Evolutionary conservation across 192 early-diverging fungal genomes (phyloP).

Genomic region (Backusella psychrophila): DNA sequence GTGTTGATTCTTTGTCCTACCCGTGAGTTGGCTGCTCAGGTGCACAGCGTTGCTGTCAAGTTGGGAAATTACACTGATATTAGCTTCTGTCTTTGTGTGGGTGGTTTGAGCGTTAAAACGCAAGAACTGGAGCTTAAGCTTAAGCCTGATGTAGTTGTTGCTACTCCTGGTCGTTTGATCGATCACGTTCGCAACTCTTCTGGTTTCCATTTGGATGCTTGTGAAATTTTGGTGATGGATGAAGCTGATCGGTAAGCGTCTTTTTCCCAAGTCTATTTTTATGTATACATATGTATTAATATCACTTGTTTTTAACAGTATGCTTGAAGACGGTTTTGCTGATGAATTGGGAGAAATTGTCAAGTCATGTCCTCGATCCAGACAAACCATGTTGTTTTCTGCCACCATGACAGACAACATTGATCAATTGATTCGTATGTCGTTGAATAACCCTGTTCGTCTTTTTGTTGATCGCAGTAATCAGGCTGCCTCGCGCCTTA

Average conservation of each 20-base stretch:
- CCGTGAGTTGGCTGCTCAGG: constrained; percentile 96
- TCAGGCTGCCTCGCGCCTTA: constrained; percentile 71
- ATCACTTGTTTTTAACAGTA: constrained; percentile 40
- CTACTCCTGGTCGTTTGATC: constrained; percentile 97
- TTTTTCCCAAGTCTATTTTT: neutral
- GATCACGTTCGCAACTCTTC: constrained; percentile 95
- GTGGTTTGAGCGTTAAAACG: constrained; percentile 80
- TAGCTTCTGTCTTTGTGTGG: constrained; percentile 82
- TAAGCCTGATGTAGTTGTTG: constrained; percentile 93
- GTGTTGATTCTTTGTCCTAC: constrained; percentile 95
- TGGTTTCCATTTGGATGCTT: constrained; percentile 80
- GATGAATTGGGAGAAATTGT: constrained; percentile 97
- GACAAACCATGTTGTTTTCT: constrained; percentile 99
- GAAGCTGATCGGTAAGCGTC: constrained; percentile 87
- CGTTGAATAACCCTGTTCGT: constrained; percentile 84
- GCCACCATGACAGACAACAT: constrained; percentile 99
- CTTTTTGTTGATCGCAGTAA: constrained; percentile 86
- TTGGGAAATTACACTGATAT: constrained; percentile 90
- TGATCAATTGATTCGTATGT: constrained; percentile 92
- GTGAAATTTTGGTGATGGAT: constrained; percentile 98
- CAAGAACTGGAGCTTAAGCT: constrained; percentile 87
- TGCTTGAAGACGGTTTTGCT: constrained; percentile 97
- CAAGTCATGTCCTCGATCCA: constrained; percentile 75
- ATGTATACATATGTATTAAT: neutral
- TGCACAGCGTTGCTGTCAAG: constrained; percentile 87